Conservation (phyloP, 2,329 filamentous ascomycete species). For the Colletotrichum tofieldiae region DNA sequence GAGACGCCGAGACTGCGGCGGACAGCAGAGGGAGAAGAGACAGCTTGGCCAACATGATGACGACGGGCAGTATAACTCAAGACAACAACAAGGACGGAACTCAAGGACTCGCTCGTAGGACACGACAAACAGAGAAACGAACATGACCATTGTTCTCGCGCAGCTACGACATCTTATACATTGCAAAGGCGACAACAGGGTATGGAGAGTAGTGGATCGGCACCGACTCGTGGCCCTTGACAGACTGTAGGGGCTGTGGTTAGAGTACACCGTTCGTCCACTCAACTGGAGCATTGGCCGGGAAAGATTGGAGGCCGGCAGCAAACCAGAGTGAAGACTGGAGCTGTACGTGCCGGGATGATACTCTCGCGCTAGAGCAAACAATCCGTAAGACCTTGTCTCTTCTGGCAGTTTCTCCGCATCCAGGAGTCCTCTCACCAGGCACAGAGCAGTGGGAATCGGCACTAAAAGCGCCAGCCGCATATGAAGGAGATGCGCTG, state of each 20-base stretch:
- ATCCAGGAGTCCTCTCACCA: slow-evolving; percentile 17
- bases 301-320: slow-evolving; percentile 13
- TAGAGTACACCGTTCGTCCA: not conserved
- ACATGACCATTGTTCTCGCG: not conserved
- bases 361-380: slow-evolving; percentile 32
- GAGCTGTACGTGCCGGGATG: slow-evolving; percentile 10
- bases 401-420: slow-evolving; percentile 35
- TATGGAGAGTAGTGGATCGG: slow-evolving; percentile 21
- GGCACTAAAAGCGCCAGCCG: slow-evolving; percentile 11
- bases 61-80: slow-evolving; percentile 7
- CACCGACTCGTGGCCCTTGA: slow-evolving; percentile 25
- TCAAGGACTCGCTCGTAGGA: slow-evolving; percentile 30
- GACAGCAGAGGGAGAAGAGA: slow-evolving; percentile 41
- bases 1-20: slow-evolving; percentile 40
- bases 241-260: slow-evolving; percentile 23
- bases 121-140: slow-evolving; percentile 12
- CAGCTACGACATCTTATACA: slow-evolving; percentile 35
- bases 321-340: slow-evolving; percentile 12
- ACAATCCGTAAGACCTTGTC: slow-evolving; percentile 9
- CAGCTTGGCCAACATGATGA: slow-evolving; percentile 44
- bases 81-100: slow-evolving; percentile 10
- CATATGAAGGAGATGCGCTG: slow-evolving; percentile 5
- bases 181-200: slow-evolving; percentile 14
- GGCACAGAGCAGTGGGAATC: slow-evolving; percentile 21
- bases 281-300: not conserved